Evolutionary conservation across 257 asterid species (phyloP).

Genomic region (Fraxinus excelsior): DNA sequence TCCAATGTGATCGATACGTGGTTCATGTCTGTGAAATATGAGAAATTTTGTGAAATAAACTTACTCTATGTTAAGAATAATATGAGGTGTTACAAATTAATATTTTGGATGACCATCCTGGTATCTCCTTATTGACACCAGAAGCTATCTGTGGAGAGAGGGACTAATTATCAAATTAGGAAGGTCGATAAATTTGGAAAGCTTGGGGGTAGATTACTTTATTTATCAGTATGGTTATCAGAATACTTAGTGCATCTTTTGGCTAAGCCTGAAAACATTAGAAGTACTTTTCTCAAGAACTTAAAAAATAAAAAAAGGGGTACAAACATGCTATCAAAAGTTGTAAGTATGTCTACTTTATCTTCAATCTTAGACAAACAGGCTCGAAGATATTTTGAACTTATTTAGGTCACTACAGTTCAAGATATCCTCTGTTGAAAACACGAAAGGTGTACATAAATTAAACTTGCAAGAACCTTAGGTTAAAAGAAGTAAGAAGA

Average conservation of each 20-base stretch:
- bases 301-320: no score
- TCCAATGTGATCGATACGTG: background rate
- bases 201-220: background rate
- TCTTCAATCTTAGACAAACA: background rate
- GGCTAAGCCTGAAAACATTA: no score
- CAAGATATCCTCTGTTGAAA: background rate
- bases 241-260: background rate
- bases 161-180: background rate
- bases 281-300: no score
- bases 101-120: background rate
- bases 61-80: background rate
- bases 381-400: background rate
- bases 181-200: background rate
- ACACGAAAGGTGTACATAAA: background rate
- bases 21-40: background rate
- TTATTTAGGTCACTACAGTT: background rate
- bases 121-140: background rate
- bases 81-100: background rate
- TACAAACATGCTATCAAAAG: background rate
- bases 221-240: background rate
- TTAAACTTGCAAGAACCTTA: background rate
- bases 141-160: background rate
- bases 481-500: background rate
- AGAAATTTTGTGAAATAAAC: background rate
- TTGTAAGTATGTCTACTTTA: background rate